Evolutionary conservation across 192 early-diverging fungal species (phyloP).

Genomic region (Podila horticola): DNA sequence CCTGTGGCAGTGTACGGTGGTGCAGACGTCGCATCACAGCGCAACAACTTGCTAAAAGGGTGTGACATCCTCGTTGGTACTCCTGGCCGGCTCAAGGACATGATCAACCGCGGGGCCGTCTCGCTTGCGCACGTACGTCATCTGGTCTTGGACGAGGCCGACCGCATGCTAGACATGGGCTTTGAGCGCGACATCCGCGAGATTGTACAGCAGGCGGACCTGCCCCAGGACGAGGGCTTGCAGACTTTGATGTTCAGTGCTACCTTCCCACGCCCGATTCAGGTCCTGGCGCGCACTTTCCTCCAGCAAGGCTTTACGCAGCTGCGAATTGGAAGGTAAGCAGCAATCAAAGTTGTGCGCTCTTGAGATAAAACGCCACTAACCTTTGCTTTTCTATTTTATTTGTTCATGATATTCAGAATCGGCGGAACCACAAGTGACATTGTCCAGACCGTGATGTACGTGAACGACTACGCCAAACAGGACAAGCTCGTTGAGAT

Average conservation of each 20-base stretch:
- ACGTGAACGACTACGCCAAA: conserved; percentile 73
- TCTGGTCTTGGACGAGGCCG: conserved; percentile 86
- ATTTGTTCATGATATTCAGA: conserved; percentile 27
- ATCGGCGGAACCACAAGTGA: conserved; percentile 40
- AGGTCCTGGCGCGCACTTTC: conserved; percentile 92
- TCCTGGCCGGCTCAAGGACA: conserved; percentile 92
- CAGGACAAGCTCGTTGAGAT: conserved; percentile 63
- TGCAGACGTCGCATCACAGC: conserved; percentile 81
- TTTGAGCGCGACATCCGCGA: conserved; percentile 93
- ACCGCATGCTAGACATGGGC: conserved; percentile 98
- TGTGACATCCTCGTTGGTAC: conserved; percentile 95
- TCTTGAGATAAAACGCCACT: not conserved
- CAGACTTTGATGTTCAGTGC: conserved; percentile 98
- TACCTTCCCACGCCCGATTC: conserved; percentile 96
- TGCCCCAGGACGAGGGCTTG: conserved; percentile 72
- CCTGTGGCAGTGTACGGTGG: conserved; percentile 93
- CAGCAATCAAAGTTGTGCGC: conserved; percentile 76
- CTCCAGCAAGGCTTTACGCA: conserved; percentile 80
- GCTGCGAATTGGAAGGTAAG: conserved; percentile 88
- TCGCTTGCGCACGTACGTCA: conserved; percentile 77
- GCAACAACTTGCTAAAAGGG: conserved; percentile 79
- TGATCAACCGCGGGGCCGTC: conserved; percentile 85
- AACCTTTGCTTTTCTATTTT: conserved; percentile 15
- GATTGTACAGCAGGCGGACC: conserved; percentile 83
- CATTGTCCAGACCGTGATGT: conserved; percentile 58